Evolutionary conservation across 768 basidiomycete genomes (phyloP), one percentile per base, ranked within the genome.

Genomic region (Filobasidium floriforme): DNA sequence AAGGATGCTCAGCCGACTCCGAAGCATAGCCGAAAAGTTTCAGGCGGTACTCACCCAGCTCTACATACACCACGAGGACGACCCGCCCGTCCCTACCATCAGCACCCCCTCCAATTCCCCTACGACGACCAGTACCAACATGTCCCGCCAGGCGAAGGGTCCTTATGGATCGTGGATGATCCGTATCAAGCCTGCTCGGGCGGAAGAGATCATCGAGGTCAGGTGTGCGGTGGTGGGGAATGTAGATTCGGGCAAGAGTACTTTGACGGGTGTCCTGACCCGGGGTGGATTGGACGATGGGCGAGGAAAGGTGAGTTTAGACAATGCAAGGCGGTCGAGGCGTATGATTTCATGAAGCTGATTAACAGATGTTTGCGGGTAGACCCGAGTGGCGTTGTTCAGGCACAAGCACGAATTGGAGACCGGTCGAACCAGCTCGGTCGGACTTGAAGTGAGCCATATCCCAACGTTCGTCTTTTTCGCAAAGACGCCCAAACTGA

Each of bases 321-420:
- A 9, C 32, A 37, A 4, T 37, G 9, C 32, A 37, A 37, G 9
- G 32, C 46, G 46, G 12, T 29, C 67, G 60, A 46, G 40, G 49
- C 66, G 9, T 29, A 10, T 4, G 1, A 7, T 44, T 12, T 12
- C 89, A 89, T 29, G 81, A 88, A 76, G 89, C 88, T 0, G 84
- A 85, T 60, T 88, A 89, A 66, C 0, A 43, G 10, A 18, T n/a
- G 29, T 32, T 69, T 52, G 79, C 15, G 18, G 52, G 29, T 28
- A 65, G 64, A 59, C 81, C 0, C 88, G 94, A 61, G 88, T 97
- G 5, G 86, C 87, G 3, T 81, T 99, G 9, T 98, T 98, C 79
- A 83, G 94, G 63, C 96, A 99, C 76, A 96, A 97, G 76, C 96
- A 99, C 74, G 96, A 99, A 79, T 82, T 97, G 62, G 96, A 98